A percentile compares a stretch with the other conserved stretches of the same genome.
Evolutionary conservation across 106 monocot species (phyloP).

Genomic region (Platanthera zijinensis): DNA sequence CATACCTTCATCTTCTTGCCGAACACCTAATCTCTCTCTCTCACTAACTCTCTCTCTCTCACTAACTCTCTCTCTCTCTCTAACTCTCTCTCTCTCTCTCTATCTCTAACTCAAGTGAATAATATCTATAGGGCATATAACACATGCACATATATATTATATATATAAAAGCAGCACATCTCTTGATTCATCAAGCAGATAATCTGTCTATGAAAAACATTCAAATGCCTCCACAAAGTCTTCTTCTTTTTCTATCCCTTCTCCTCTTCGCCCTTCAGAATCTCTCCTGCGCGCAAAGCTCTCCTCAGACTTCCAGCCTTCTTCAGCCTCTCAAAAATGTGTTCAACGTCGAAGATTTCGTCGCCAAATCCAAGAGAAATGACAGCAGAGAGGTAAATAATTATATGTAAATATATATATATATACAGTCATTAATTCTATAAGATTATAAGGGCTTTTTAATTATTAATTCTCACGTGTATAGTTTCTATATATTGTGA

Average conservation of each 20-base stretch:
- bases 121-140: not conserved
- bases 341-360: constrained; percentile 11
- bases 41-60: not conserved
- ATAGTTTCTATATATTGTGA: not conserved
- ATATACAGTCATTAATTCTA: too few relatives aligned
- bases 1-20: constrained; percentile 1
- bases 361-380: constrained; percentile 6
- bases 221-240: not conserved
- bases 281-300: too few relatives aligned
- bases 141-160: not conserved
- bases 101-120: not conserved
- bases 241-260: constrained; percentile 6
- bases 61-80: not conserved
- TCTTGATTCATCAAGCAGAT: not conserved
- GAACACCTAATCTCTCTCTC: constrained; percentile 2
- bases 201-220: not conserved
- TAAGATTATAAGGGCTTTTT: not conserved
- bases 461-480: too few relatives aligned
- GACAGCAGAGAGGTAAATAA: constrained; percentile 11
- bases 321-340: not conserved
- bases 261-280: not conserved
- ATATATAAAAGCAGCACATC: not conserved
- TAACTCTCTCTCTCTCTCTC: not conserved
- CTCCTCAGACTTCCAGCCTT: not conserved
- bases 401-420: too few relatives aligned